These are phyloP conservation scores for Calonectria crousiana DNA, from an alignment of 2,329 filamentous ascomycete genomes.

Conservation along the genomic window DNA sequence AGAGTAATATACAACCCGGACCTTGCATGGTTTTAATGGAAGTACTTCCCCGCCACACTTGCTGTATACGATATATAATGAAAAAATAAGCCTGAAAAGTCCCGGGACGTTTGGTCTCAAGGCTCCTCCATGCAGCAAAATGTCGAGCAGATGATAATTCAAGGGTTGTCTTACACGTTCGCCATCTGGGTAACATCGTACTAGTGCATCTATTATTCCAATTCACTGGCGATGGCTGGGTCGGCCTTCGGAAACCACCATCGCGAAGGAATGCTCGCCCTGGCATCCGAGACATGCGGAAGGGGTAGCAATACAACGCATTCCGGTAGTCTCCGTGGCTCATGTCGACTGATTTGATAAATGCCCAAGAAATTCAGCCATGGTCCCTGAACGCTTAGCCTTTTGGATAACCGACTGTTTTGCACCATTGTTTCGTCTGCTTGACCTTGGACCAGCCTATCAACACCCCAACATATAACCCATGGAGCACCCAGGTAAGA, in stretches of 20 bases:
- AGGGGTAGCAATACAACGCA: slow-evolving; percentile 9
- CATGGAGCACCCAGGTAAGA: slow-evolving; percentile 57
- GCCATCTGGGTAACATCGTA: background rate
- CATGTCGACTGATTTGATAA: slow-evolving; percentile 10
- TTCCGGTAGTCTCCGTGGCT: background rate
- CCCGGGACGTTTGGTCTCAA: too few relatives aligned
- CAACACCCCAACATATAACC: background rate
- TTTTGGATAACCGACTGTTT: background rate
- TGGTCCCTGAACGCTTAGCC: background rate
- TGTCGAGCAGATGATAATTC: too few relatives aligned
- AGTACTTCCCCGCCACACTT: too few relatives aligned
- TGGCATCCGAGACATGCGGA: background rate
- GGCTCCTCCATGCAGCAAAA: too few relatives aligned
- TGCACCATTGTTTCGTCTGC: background rate
- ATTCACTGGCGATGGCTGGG: background rate
- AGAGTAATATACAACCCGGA: background rate
- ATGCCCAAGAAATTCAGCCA: background rate
- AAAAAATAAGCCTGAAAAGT: too few relatives aligned
- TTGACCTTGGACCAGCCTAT: background rate
- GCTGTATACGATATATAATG: too few relatives aligned
- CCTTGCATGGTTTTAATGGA: too few relatives aligned
- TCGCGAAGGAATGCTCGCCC: background rate
- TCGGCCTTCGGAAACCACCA: background rate
- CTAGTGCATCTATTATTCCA: background rate
- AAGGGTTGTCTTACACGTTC: too few relatives aligned